Percentiles rank a stretch among this genome's conserved stretches.
These are phyloP conservation scores for Kingdonia uniflora DNA, from an alignment of 164 flowering plant genomes.

Conservation along the genomic window DNA sequence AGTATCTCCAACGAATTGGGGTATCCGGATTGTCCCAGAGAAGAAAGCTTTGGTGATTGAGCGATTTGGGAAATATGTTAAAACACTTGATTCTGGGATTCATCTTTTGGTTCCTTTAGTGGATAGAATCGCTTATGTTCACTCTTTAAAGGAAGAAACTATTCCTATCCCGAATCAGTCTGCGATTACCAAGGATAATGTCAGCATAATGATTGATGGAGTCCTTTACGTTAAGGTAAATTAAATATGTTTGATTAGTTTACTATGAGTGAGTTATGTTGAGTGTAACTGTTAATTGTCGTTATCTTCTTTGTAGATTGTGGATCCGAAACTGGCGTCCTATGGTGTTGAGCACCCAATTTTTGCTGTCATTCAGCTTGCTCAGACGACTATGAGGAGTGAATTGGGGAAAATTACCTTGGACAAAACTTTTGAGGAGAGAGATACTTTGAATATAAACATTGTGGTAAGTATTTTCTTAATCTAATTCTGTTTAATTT, in stretches of 20 bases:
- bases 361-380: slow-evolving; percentile 80
- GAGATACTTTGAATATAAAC: slow-evolving; percentile 77
- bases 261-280: not conserved
- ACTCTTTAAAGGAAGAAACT: slow-evolving; percentile 86
- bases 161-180: slow-evolving; percentile 78
- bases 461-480: slow-evolving; percentile 50
- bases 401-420: slow-evolving; percentile 90
- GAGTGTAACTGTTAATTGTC: not conserved
- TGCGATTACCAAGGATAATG: slow-evolving; percentile 93
- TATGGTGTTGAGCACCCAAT: slow-evolving; percentile 91
- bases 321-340: slow-evolving; percentile 71
- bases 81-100: slow-evolving; percentile 73
- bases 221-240: slow-evolving; percentile 76
- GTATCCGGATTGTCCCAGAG: slow-evolving; percentile 74
- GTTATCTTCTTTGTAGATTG: slow-evolving; percentile 40
- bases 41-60: slow-evolving; percentile 81
- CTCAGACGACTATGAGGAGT: slow-evolving; percentile 94
- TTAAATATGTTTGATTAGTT: not conserved
- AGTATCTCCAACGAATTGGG: slow-evolving; percentile 69
- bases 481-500: no score
- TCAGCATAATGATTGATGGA: slow-evolving; percentile 72
- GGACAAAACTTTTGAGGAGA: slow-evolving; percentile 88
- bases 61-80: slow-evolving; percentile 76
- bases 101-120: slow-evolving; percentile 74
- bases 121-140: slow-evolving; percentile 82